Percentiles rank a stretch among this genome's conserved stretches.
Conservation (phyloP, 148 eudicot species). For the Polygonum maritimum region DNA sequence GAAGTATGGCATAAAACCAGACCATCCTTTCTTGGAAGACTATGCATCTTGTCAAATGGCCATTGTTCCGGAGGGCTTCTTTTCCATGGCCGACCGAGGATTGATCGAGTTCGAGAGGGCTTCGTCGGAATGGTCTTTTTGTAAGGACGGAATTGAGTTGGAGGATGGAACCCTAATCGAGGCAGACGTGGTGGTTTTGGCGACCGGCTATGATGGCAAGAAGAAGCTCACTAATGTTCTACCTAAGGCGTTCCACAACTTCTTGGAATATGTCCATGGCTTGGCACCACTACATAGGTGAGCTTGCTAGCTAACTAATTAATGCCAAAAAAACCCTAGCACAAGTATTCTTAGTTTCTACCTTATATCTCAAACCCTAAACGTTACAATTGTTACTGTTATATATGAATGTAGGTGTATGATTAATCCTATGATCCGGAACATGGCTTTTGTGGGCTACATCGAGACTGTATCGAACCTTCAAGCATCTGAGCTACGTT, state of each 20-base stretch:
- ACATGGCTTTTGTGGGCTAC: slow-evolving; percentile 89
- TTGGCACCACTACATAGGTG: slow-evolving; percentile 17
- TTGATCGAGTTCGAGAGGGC: slow-evolving; percentile 58
- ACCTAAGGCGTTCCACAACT: slow-evolving; percentile 57
- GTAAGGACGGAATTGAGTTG: slow-evolving; percentile 60
- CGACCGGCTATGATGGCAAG: slow-evolving; percentile 87
- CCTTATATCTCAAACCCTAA: too few relatives aligned
- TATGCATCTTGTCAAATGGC: slow-evolving; percentile 99
- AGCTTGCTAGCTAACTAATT: not conserved
- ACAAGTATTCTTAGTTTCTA: not conserved
- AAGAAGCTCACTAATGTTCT: slow-evolving; percentile 54
- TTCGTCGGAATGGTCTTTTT: slow-evolving; percentile 57
- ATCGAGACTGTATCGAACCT: slow-evolving; percentile 85
- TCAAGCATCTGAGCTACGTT: slow-evolving; percentile 79
- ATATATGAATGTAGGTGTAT: slow-evolving; percentile 42
- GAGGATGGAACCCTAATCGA: slow-evolving; percentile 36
- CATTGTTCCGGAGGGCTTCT: slow-evolving; percentile 78
- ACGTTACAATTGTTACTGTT: not conserved
- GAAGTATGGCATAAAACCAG: slow-evolving; percentile 71
- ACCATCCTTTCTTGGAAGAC: slow-evolving; percentile 83
- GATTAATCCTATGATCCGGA: slow-evolving; percentile 81
- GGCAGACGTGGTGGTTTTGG: slow-evolving; percentile 73
- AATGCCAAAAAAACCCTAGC: not conserved
- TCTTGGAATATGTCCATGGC: slow-evolving; percentile 61
- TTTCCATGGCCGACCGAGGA: slow-evolving; percentile 70